These are phyloP conservation scores for Kockovaella imperatae DNA, from an alignment of 768 basidiomycete genomes.

Conservation along the genomic window DNA sequence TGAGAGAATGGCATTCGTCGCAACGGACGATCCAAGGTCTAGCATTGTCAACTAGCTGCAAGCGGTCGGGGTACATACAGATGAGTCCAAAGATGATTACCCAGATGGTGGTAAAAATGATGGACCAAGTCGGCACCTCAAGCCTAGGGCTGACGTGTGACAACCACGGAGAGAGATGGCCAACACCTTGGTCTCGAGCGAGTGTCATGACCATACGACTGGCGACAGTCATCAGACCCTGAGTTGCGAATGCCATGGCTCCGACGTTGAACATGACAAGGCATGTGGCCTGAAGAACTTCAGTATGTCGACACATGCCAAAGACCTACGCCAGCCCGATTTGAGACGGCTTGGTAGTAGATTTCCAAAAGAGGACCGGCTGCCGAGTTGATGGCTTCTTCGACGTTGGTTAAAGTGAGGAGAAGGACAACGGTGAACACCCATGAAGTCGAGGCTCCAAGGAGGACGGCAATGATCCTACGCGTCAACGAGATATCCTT, in stretches of 20 bases:
- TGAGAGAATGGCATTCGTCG: conserved; percentile 37
- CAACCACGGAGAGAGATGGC: too few relatives aligned
- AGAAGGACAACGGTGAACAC: conserved; percentile 31
- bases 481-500: too few relatives aligned
- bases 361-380: conserved; percentile 30
- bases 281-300: conserved; percentile 18
- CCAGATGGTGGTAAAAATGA: too few relatives aligned
- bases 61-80: too few relatives aligned
- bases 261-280: conserved; percentile 22
- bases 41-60: too few relatives aligned
- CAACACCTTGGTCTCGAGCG: conserved; percentile 30
- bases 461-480: conserved; percentile 25
- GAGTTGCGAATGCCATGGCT: conserved; percentile 37
- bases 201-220: conserved; percentile 33
- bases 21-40: conserved; percentile 25
- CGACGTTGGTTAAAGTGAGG: conserved; percentile 29
- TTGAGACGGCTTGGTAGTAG: conserved; percentile 31
- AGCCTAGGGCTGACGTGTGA: too few relatives aligned
- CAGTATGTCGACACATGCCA: too few relatives aligned
- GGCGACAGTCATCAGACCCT: conserved; percentile 29
- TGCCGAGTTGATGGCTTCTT: conserved; percentile 21
- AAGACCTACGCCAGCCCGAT: conserved; percentile 29
- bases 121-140: too few relatives aligned
- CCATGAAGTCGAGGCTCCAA: conserved; percentile 26
- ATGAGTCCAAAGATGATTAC: too few relatives aligned